Evolutionary conservation across 139 green algal species (phyloP), one percentile per base, ranked within the genome.

Genomic region (Closterium sp.): DNA sequence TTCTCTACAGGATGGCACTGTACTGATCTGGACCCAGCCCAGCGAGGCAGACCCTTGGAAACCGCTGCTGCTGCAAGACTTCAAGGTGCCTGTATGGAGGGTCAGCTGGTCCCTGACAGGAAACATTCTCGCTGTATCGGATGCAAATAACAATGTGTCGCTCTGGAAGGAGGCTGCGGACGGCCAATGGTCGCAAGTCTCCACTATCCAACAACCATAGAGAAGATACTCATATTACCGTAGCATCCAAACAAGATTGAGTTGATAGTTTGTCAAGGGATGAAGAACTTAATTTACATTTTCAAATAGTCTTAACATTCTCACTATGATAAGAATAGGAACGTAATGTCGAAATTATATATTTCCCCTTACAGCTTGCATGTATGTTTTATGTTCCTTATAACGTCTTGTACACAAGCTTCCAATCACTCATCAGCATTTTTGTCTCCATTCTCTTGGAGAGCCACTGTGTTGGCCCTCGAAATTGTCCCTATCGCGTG

Each of bases 131-230:
- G 97, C 98, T 21, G 98, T 98, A 34, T 95, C 95, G 16, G 95
- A 97, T 84, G 95, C 91, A 19, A 97, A 95, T 91, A 86, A 90
- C 34, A 96, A 96, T 84, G 97, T 99, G 0, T 98, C 95, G 12
- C 92, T 99, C 23, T 99, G 98, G 98, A 99, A 99, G 93, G 97
- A 99, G 94, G 94, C 93, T 0, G 34, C 97, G 5, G 97, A 99
- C 91, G 98, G 98, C 2, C 34, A 96, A 88, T 99, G 98, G 98
- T 94, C 98, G 92, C 96, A 99, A 90, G 89, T 99, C 38, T 81
- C 84, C 23, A 91, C 90, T 28, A 38, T 94, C 16, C 92, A 91
- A 88, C 91, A 90, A 92, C 86, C 30, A 91, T n/a, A 86, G 84
- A 87, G 5, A 34, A 32, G 36, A 23, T 66, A 33, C 2, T 90